Percentiles rank a stretch among this genome's conserved stretches.
phyloP scores from a whole-genome alignment of 1,284 basidiomycete genomes.

The Boletellus dicymbophilus region DNA sequence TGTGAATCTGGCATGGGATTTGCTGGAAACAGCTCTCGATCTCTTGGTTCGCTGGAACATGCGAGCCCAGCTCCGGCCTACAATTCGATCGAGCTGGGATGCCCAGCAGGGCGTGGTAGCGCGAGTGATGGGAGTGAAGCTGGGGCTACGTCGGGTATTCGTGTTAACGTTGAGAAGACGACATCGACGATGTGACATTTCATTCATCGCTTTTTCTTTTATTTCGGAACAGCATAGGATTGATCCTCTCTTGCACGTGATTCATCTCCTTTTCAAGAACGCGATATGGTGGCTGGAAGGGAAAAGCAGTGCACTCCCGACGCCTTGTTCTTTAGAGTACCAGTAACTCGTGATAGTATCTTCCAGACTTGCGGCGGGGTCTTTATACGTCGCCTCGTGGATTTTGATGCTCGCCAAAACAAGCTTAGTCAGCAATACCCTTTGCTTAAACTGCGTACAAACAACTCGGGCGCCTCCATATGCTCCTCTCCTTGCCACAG shows the following conservation, averaged over 20 bases:
- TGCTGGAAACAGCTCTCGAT: slow-evolving; percentile 34
- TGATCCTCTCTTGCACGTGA: slow-evolving; percentile 29
- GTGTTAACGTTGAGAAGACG: slow-evolving; percentile 67
- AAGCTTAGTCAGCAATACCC: not conserved
- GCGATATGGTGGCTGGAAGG: slow-evolving; percentile 16
- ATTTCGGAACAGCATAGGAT: slow-evolving; percentile 28
- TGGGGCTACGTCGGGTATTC: slow-evolving; percentile 48
- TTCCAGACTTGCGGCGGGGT: not conserved
- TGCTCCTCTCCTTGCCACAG: slow-evolving; percentile 44
- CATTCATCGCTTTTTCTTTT: slow-evolving; percentile 10
- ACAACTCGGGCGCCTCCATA: no score
- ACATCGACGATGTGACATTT: slow-evolving; percentile 45
- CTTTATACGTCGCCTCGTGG: not conserved
- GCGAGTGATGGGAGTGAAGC: slow-evolving; percentile 34
- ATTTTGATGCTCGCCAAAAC: not conserved
- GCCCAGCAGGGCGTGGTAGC: slow-evolving; percentile 36
- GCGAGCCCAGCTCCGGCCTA: slow-evolving; percentile 56
- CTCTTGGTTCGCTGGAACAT: slow-evolving; percentile 31
- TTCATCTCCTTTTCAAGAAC: slow-evolving; percentile 20
- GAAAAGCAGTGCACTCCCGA: slow-evolving; percentile 16
- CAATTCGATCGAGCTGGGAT: slow-evolving; percentile 50
- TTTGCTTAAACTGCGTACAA: no score
- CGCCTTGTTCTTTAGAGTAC: slow-evolving; percentile 11
- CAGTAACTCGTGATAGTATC: not conserved
- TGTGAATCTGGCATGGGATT: slow-evolving; percentile 40